Conservation (phyloP, 2,329 filamentous ascomycete species). For the Diaporthe longicolla region DNA sequence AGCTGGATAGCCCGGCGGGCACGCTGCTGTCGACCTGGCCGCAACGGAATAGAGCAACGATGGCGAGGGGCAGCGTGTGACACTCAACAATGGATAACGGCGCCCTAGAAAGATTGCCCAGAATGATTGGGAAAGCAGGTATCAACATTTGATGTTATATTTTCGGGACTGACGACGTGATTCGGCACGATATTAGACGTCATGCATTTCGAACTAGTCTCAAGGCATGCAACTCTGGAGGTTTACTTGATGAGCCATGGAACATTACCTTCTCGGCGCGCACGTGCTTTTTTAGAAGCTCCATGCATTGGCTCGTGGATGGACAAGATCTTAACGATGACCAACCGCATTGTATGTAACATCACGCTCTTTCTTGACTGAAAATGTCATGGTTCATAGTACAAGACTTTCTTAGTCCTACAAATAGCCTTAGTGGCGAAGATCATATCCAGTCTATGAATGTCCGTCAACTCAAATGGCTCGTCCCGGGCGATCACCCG, state of each 20-base stretch:
- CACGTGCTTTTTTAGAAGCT: slow-evolving; percentile 11
- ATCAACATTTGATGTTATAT: background rate
- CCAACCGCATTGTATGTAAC: background rate
- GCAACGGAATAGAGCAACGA: background rate
- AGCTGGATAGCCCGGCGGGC: background rate
- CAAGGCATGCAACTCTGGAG: background rate
- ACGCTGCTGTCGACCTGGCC: slow-evolving; percentile 3
- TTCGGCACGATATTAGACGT: slow-evolving; percentile 1
- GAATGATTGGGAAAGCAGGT: background rate
- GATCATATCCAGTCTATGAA: background rate
- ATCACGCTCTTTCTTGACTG: background rate
- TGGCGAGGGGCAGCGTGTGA: slow-evolving; percentile 8
- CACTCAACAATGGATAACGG: background rate
- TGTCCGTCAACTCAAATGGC: background rate
- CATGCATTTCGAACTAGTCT: background rate
- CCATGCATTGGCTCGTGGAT: background rate
- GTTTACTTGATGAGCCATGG: background rate
- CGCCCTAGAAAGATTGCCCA: no score
- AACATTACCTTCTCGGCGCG: background rate
- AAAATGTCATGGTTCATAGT: background rate
- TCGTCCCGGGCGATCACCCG: background rate
- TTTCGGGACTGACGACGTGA: background rate
- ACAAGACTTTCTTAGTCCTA: no score
- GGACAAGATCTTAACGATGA: background rate
- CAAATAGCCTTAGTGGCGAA: background rate